Evolutionary conservation across 2,329 filamentous ascomycete genomes (phyloP), one percentile per base, ranked within the genome.

Genomic region (Phyllosticta citrichinensis): DNA sequence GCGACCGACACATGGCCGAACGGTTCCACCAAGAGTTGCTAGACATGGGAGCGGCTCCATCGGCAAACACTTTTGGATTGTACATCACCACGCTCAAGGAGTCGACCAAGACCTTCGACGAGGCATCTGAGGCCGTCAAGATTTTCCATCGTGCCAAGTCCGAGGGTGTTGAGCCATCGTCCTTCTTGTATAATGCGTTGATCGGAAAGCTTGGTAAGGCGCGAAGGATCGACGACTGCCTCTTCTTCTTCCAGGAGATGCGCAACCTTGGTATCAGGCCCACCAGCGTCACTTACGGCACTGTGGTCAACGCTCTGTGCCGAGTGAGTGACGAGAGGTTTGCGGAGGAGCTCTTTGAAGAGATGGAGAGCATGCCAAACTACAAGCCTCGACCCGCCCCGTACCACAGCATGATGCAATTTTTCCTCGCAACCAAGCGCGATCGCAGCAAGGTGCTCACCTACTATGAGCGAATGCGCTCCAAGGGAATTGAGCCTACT

Each of bases 1-100:
- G 91, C 64, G 87, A 93, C 71, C 89, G 93, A 61, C 82, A 83
- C 62, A 79, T 90, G 63, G 94, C 94, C 63, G 87, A 88, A 72
- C 86, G 91, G 68, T 97, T 88, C 75, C 94, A 97, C 72, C 87
- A 94, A 74, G 91, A 99, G 73, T 81, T 99, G 66, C 81, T 96
- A 56, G 87, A 91, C 63, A 94, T 97, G 80, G 93, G 93, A 55
- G 86, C 89, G 63, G 87, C 92, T 10, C 94, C 94, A 17, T 96
- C 93, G 2, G 94, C 94, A 52, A 99, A 99, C 79, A 99, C 94
- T 0, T 99, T 95, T 68, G 94, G 94, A 63, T 83, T 99, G 19
- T 99, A 97, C 81, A 99, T 99, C 76, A 97, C 95, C n/a, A 97
- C 93, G 1, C 81, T 99, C 64, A 97, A 97, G 79, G 93, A 96